Evolutionary conservation across 2,329 filamentous ascomycete species (phyloP).

Genomic region (Diaporthe australafricana): DNA sequence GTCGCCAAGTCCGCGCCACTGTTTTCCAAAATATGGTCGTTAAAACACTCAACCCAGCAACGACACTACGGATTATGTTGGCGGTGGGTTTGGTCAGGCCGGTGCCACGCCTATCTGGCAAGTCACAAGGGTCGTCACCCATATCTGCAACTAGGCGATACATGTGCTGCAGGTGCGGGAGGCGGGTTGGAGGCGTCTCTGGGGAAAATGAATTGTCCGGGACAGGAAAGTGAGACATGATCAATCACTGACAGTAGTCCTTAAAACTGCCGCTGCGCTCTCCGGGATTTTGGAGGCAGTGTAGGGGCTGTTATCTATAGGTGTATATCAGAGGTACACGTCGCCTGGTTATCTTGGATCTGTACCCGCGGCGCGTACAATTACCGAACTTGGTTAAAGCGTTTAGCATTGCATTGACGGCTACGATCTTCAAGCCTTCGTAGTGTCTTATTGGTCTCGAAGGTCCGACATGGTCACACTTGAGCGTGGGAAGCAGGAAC

Average conservation of each 20-base stretch:
- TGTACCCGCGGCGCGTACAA: slow-evolving; percentile 1
- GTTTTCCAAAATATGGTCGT: not conserved
- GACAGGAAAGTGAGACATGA: not conserved
- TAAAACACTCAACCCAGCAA: not conserved
- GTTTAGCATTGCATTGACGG: not conserved
- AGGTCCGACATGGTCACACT: no score
- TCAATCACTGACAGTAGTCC: not conserved
- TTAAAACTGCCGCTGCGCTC: not conserved
- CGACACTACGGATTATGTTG: not conserved
- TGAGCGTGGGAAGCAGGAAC: not conserved
- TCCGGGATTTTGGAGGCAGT: not conserved
- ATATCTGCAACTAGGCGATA: not conserved
- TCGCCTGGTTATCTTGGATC: not conserved
- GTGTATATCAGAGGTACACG: not conserved
- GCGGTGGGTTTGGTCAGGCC: not conserved
- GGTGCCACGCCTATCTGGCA: not conserved
- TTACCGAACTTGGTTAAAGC: not conserved
- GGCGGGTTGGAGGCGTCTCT: not conserved
- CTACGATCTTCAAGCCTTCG: not conserved
- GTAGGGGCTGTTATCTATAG: not conserved
- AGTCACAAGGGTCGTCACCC: not conserved
- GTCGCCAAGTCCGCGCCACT: slow-evolving; percentile 3
- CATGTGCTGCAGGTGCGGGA: not conserved
- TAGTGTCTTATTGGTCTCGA: not conserved
- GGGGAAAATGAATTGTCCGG: not conserved